phyloP scores from a whole-genome alignment of 352 stramenopile genomes.

The Peronospora belbahrii region DNA sequence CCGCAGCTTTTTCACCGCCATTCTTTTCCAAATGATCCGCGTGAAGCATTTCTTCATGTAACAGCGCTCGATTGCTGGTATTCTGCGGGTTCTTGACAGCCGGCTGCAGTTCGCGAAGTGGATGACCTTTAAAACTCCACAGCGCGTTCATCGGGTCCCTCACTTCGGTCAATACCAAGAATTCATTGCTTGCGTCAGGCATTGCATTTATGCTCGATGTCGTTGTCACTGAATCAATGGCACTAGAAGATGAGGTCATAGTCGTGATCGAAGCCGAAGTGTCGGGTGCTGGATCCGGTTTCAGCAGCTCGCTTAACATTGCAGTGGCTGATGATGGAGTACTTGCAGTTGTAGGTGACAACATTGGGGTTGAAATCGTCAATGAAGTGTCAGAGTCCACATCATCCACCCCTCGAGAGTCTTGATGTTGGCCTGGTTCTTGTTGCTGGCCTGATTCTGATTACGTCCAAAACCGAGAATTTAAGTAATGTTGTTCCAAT shows the following conservation, averaged over 20 bases:
- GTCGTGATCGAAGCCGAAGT: neutral
- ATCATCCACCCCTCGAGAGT: slow-evolving; percentile 2
- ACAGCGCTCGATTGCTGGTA: slow-evolving; percentile 5
- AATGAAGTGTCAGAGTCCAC: slow-evolving; percentile 8
- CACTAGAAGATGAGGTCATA: slow-evolving; percentile 5
- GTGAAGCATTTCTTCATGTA: slow-evolving; percentile 5
- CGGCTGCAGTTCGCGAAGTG: slow-evolving; percentile 35
- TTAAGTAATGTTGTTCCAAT: too few species aligned
- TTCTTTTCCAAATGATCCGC: slow-evolving; percentile 10
- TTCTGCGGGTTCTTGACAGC: slow-evolving; percentile 35
- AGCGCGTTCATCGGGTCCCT: slow-evolving; percentile 56
- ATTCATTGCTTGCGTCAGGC: slow-evolving; percentile 3
- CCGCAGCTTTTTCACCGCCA: neutral
- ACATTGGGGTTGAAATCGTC: slow-evolving; percentile 8
- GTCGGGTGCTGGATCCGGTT: neutral
- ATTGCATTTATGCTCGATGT: slow-evolving; percentile 14
- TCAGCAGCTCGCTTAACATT: slow-evolving; percentile 16
- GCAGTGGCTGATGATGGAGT: slow-evolving; percentile 4
- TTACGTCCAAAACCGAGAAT: too few species aligned
- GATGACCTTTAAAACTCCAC: slow-evolving; percentile 59
- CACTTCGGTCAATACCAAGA: slow-evolving; percentile 6
- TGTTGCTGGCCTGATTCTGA: slow-evolving; percentile 11
- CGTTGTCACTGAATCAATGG: slow-evolving; percentile 4
- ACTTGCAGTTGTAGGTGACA: slow-evolving; percentile 1
- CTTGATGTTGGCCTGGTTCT: slow-evolving; percentile 9